Conservation (phyloP, 106 monocot genomes). For the Dendrobium officinale region DNA sequence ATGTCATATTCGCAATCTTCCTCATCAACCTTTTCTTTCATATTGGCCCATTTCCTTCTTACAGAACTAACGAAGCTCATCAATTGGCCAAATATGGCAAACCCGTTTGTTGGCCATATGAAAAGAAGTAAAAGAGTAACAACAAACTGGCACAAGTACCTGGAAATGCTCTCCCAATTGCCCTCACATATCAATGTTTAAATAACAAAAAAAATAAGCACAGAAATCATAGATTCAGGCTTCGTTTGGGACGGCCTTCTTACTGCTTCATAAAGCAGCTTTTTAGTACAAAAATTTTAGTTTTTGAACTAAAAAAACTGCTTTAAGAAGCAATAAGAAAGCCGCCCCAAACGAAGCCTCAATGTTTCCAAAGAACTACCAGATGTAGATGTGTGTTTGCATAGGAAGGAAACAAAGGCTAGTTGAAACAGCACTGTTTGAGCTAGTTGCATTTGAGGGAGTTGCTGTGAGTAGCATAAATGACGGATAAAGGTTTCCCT, state of each 20-base stretch:
- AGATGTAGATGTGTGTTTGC: constrained; percentile 93
- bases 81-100: constrained; percentile 24
- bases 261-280: too few species aligned
- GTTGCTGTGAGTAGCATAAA: constrained; percentile 83
- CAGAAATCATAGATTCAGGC: not conserved
- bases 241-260: too few species aligned
- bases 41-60: constrained; percentile 15
- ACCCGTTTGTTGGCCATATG: constrained; percentile 77
- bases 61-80: constrained; percentile 18
- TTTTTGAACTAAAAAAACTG: too few species aligned
- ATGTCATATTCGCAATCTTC: constrained; percentile 83
- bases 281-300: too few species aligned
- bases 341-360: too few species aligned
- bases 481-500: constrained; percentile 90
- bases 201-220: not conserved
- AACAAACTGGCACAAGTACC: constrained; percentile 64
- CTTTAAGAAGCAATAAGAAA: too few species aligned
- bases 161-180: constrained; percentile 17
- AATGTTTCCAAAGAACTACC: constrained; percentile 32
- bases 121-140: constrained; percentile 57
- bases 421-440: constrained; percentile 35
- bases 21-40: constrained; percentile 83
- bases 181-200: not conserved
- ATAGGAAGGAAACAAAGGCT: constrained; percentile 81
- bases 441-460: constrained; percentile 24